phyloP scores from a whole-genome alignment of 768 basidiomycete species.

The Austroboletus festivus region DNA sequence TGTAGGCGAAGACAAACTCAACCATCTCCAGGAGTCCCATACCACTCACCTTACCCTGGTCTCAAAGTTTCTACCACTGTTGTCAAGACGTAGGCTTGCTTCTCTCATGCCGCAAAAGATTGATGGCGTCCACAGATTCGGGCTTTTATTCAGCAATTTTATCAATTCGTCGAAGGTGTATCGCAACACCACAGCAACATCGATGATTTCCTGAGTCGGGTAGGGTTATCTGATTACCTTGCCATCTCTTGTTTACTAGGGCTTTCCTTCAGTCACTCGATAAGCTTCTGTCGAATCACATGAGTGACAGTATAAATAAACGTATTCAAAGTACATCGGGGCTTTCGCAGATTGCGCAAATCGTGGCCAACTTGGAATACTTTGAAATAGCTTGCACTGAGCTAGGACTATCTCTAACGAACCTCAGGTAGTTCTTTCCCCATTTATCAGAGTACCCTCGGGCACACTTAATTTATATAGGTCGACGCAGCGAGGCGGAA shows the following conservation, averaged over 20 bases:
- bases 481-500: conserved; percentile 79
- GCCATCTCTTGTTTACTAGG: conserved; percentile 2
- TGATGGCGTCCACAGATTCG: conserved; percentile 55
- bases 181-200: conserved; percentile 88
- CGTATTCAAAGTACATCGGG: conserved; percentile 74
- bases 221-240: conserved; percentile 28
- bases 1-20: conserved; percentile 1
- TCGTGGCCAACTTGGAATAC: conserved; percentile 89
- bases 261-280: conserved; percentile 68
- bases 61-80: conserved; percentile 90
- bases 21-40: conserved; percentile 47
- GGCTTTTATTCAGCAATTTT: conserved; percentile 89
- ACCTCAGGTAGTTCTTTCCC: conserved; percentile 59
- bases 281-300: conserved; percentile 68
- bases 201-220: conserved; percentile 88
- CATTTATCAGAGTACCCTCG: neutral
- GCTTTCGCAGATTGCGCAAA: conserved; percentile 88
- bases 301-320: conserved; percentile 72
- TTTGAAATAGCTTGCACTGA: conserved; percentile 84
- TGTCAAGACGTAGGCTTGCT: conserved; percentile 70
- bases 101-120: neutral
- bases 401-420: conserved; percentile 80
- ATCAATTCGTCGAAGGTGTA: conserved; percentile 94
- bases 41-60: conserved; percentile 87
- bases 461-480: conserved; percentile 38